Conservation (phyloP, 805 yeast genomes). For the Kockiozyma suomiensis region DNA sequence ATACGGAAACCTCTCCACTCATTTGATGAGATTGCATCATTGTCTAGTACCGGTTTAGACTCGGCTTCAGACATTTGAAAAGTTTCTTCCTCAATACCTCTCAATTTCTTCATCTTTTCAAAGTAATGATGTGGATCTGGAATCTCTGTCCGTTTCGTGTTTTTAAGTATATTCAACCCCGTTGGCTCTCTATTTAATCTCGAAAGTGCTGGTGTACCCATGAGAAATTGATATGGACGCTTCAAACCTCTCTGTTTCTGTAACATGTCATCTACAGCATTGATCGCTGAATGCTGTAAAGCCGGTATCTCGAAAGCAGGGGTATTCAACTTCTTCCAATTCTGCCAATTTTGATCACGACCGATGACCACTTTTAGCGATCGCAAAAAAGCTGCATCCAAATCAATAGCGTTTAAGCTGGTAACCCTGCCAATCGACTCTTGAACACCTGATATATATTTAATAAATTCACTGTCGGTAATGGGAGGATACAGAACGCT, state of each 20-base stretch:
- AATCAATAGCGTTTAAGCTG: slow-evolving; percentile 17
- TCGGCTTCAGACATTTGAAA: too few relatives aligned
- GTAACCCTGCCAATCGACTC: slow-evolving; percentile 5
- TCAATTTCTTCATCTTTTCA: slow-evolving; percentile 16
- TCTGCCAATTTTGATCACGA: slow-evolving; percentile 41
- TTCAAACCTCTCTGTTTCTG: slow-evolving; percentile 29
- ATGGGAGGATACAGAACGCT: slow-evolving; percentile 35
- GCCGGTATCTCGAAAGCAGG: slow-evolving; percentile 36
- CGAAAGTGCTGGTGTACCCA: slow-evolving; percentile 42
- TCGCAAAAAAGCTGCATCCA: slow-evolving; percentile 26
- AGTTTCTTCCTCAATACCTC: slow-evolving; percentile 1
- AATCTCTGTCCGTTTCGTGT: slow-evolving; percentile 21
- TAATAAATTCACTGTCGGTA: slow-evolving; percentile 28
- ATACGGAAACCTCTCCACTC: slow-evolving; percentile 52
- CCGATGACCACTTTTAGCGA: slow-evolving; percentile 31
- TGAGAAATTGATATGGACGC: slow-evolving; percentile 37
- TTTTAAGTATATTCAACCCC: slow-evolving; percentile 45
- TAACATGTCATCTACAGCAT: slow-evolving; percentile 9
- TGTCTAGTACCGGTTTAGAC: too few relatives aligned
- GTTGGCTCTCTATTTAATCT: slow-evolving; percentile 47
- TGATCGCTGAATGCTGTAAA: background rate
- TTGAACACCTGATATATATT: slow-evolving; percentile 26
- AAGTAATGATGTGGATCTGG: slow-evolving; percentile 38
- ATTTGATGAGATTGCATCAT: slow-evolving; percentile 32
- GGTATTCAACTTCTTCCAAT: slow-evolving; percentile 42